These are phyloP conservation scores for Globisporangium paddicum DNA, from an alignment of 352 stramenopile species.

Conservation along the genomic window DNA sequence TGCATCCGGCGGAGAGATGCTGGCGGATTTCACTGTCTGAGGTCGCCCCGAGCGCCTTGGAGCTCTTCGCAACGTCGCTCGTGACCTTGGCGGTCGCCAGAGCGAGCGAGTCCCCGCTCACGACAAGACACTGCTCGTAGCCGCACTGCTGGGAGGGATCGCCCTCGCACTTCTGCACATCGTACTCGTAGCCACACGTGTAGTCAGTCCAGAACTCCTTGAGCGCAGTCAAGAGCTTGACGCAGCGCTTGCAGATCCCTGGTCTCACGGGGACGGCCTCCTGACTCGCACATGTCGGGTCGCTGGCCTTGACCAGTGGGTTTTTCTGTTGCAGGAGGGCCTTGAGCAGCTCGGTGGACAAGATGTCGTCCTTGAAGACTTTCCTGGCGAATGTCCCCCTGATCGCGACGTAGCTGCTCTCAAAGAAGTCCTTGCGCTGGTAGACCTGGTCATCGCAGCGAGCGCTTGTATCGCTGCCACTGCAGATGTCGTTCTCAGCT, in stretches of 20 bases:
- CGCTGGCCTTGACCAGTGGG: slow-evolving; percentile 19
- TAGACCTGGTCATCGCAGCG: slow-evolving; percentile 43
- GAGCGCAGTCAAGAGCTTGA: slow-evolving; percentile 38
- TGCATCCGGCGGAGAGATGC: slow-evolving; percentile 30
- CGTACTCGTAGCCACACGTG: slow-evolving; percentile 52
- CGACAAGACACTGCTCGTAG: slow-evolving; percentile 51
- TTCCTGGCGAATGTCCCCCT: slow-evolving; percentile 14
- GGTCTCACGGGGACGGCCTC: slow-evolving; percentile 17
- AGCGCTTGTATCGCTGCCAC: slow-evolving; percentile 18
- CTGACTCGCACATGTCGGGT: slow-evolving; percentile 17
- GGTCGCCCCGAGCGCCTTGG: slow-evolving; percentile 35
- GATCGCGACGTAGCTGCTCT: slow-evolving; percentile 13
- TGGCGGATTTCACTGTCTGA: slow-evolving; percentile 54
- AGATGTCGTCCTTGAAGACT: slow-evolving; percentile 22
- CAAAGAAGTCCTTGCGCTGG: slow-evolving; percentile 37
- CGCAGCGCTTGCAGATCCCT: slow-evolving; percentile 42
- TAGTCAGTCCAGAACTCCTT: slow-evolving; percentile 65
- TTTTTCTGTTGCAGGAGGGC: slow-evolving; percentile 22
- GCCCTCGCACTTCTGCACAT: slow-evolving; percentile 36
- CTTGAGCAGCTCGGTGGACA: slow-evolving; percentile 19
- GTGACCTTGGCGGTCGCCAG: slow-evolving; percentile 24
- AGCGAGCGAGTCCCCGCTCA: slow-evolving; percentile 38
- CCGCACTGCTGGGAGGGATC: slow-evolving; percentile 25
- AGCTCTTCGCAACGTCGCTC: slow-evolving; percentile 16
- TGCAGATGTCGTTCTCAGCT: slow-evolving; percentile 53